Base-by-base conservation (phyloP, 1,139 yeast genomes). In the Taphrina communis region DNA sequence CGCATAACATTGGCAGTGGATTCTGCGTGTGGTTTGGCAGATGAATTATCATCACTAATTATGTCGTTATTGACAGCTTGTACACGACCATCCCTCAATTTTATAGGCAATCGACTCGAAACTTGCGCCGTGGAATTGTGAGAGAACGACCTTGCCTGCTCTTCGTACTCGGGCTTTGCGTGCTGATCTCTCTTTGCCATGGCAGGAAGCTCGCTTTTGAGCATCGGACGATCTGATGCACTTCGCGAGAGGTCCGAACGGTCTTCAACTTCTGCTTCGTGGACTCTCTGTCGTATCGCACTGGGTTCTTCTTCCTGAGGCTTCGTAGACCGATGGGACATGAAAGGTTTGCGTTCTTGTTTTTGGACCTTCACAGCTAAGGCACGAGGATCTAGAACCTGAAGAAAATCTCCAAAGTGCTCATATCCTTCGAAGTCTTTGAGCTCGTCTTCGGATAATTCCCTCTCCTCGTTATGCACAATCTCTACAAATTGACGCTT, bases 361-460 rank as follows among this genome's bases (percentile, higher is more conserved):
- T 52, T 46, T 12, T 42, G 41, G 11, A 46, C 38, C 14, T 66
- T 48, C 46, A 41, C 14, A 6, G 69, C 65, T 12, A 68, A 46
- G 17, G 61, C 65, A 3, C 19, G 36, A 6, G 70, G 70, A 21
- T 68, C 66, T 7, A 68, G 38, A 6, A 35, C 48, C 8, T 63
- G 48, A 19, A 68, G 60, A 48, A 65, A 68, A 21, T 60, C 62
- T 8, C 53, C 55, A 25, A 56, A 63, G 17, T 65, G 52, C 21
- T 42, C 21, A 52, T 65, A 65, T 41, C 65, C 70, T 25, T 65
- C 69, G 12, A 68, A 63, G 9, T 57, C 58, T 25, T 52, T 61
- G 46, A 65, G 38, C 46, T 68, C 70, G 14, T 65, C 65, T 4
- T 57, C 69, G 1, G 65, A 52, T 5, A 65, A 25, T 12, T 63